Evolutionary conservation across 441 rosid genomes (phyloP), one percentile per base, ranked within the genome.

Genomic region (Eutrema salsugineum): DNA sequence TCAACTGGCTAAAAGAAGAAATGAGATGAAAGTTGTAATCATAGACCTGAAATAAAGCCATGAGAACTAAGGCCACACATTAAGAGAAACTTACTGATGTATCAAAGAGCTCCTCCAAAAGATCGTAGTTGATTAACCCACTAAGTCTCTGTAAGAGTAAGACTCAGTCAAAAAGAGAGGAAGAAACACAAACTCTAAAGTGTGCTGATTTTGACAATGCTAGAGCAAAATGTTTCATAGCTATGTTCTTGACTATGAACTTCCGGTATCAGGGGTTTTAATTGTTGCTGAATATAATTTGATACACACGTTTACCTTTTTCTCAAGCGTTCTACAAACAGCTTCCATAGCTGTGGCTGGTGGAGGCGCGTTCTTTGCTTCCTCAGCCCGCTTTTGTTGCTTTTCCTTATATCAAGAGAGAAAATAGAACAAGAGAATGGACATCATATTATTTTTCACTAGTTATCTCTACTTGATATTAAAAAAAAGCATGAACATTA

Each of bases 311-410:
- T 42, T 40, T 78, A 88, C 95, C 95, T 89, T 93, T 76, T 71
- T 88, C 17, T 73, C 67, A 57, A 92, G 87, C 82, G 85, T 86
- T 70, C 76, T 80, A 3, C 67, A 82, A 60, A 87, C 79, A 35
- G 95, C 91, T 82, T 87, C 93, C 48, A 83, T 71, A 62, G 94
- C 87, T 74, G 88, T 87, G 61, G 83, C 80, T 24, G 93, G 81
- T 60, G 95, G 92, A 63, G 74, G 73, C 5, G 70, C 61, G 70
- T 77, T 86, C 78, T 77, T 91, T 35, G 82, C 86, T 82, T 87
- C 92, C 24, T 87, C 90, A 80, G 94, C 94, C 65, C 86, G 83
- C 66, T 88, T 87, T 73, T 84, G 91, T 70, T 77, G 91, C 75
- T 61, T 88, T 80, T 88, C 96, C 98, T 93, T 24, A 86, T 66